Evolutionary conservation across 2,329 filamentous ascomycete species (phyloP).

Genomic region (Paecilomyces variotii): DNA sequence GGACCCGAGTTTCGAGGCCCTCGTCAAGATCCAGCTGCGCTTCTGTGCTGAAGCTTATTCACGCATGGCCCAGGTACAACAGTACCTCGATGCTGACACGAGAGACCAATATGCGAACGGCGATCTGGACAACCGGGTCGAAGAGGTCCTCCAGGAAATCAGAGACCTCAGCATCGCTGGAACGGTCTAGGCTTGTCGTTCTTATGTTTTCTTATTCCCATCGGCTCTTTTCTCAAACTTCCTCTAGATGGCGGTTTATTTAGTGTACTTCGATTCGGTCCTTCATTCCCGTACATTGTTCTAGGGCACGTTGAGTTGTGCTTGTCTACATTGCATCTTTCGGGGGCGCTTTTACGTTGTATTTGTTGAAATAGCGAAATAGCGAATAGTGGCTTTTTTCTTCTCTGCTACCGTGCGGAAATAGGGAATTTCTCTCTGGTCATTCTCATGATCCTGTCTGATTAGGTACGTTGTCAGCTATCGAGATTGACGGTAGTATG

Average conservation of each 20-base stretch:
- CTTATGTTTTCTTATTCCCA: slow-evolving; percentile 3
- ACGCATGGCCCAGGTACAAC: slow-evolving; percentile 97
- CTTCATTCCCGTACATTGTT: slow-evolving; percentile 2
- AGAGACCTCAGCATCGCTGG: slow-evolving; percentile 86
- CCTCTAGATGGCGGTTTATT: not conserved
- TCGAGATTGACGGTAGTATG: not conserved
- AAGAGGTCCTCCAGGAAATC: slow-evolving; percentile 95
- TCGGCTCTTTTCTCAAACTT: not conserved
- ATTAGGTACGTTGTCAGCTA: not conserved
- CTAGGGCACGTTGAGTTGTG: not conserved
- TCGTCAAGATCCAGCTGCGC: slow-evolving; percentile 95
- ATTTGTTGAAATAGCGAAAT: not conserved
- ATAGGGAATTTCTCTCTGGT: not conserved
- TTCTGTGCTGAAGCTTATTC: slow-evolving; percentile 98
- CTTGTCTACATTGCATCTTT: not conserved
- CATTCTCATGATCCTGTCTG: not conserved
- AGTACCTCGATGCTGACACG: slow-evolving; percentile 92
- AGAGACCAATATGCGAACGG: slow-evolving; percentile 93
- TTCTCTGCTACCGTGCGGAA: not conserved
- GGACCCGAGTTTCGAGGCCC: slow-evolving; percentile 91
- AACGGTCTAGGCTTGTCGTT: slow-evolving; percentile 44
- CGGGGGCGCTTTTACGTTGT: not conserved
- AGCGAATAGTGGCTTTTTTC: not conserved
- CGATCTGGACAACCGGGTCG: slow-evolving; percentile 81
- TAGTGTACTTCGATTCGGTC: not conserved